Conservation (phyloP, 768 basidiomycete genomes). For the Pleurotus ostreatus region DNA sequence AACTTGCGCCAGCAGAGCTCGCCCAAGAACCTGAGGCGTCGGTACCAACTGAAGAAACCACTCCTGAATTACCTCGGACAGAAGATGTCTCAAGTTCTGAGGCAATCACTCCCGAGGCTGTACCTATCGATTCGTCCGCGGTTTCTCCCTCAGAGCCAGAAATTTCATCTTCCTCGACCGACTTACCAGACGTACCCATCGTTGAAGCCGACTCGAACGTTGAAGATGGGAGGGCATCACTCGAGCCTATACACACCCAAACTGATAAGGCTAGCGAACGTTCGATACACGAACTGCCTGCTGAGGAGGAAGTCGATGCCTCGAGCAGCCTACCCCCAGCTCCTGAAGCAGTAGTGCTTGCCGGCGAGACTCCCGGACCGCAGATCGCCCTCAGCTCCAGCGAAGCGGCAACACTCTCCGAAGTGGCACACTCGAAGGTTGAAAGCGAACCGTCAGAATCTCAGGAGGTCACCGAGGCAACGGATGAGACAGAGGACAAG, state of each 20-base stretch:
- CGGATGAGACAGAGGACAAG: background rate
- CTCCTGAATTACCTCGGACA: no score
- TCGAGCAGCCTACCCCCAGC: background rate
- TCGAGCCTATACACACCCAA: slow-evolving; percentile 13
- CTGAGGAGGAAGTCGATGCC: background rate
- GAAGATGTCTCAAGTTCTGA: no score
- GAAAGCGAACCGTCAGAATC: background rate
- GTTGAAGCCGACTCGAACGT: slow-evolving; percentile 14
- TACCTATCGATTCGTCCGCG: slow-evolving; percentile 2
- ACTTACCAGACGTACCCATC: slow-evolving; percentile 15
- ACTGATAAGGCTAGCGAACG: slow-evolving; percentile 3
- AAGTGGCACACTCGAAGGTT: background rate
- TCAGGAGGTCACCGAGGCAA: background rate
- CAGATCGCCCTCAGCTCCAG: slow-evolving; percentile 12
- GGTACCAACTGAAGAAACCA: background rate
- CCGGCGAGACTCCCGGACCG: slow-evolving; percentile 17
- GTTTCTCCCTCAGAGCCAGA: background rate
- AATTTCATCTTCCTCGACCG: slow-evolving; percentile 7
- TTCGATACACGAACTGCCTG: background rate
- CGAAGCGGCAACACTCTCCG: background rate
- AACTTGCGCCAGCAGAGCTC: background rate
- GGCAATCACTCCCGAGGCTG: background rate
- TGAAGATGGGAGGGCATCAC: slow-evolving; percentile 8
- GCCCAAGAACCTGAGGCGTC: background rate
- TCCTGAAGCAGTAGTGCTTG: slow-evolving; percentile 14